Base-by-base conservation (phyloP, 2,329 filamentous ascomycete species). In the Cladobotryum protrusum region DNA sequence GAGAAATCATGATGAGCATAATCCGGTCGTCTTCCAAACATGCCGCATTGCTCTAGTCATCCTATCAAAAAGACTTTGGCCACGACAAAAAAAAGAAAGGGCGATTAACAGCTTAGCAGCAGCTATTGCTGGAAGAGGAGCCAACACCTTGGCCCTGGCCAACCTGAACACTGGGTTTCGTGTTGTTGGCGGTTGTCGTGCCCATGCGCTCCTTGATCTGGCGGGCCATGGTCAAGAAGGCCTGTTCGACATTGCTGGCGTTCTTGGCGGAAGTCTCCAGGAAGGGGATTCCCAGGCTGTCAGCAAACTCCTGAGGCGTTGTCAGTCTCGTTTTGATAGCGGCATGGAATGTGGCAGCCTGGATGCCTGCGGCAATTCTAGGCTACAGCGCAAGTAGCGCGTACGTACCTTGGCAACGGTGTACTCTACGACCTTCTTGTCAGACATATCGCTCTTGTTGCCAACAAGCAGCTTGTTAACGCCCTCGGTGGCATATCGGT, bases 161-260 rank as follows among this genome's bases (percentile, higher is more conserved):
- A 64, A 99, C 93, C 70, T 96, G 90, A 63, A 99, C 91, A 63
- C 89, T 95, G 58, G 92, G 92, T 80, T 97, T 99, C 77, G 92
- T 95, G 83, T 97, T 97, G 77, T 91, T 91, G 59, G 87, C 87
- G 41, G 88, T 86, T 57, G 92, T 93, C 61, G 89, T 96, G 65
- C 93, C 93, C 92, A 99, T 99, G 67, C 93, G 87, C 79, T 97
- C 92, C 83, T 99, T 99, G 78, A 99, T 99, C 75, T 99, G 93
- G 72, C 93, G 87, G 63, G 93, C 93, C 93, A 99, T 99, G 71
- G 93, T 99, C 76, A 99, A 76, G 86, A 99, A 99, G 67, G 93
- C 92, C 76, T 99, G 93, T 78, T 99, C 93, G 70, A 99, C 93
- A 72, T 99, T 99, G 76, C 88, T 96, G 60, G 93, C 92, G 75